Evolutionary conservation across 106 monocot genomes (phyloP).

Genomic region (Xerophyta viscosa): DNA sequence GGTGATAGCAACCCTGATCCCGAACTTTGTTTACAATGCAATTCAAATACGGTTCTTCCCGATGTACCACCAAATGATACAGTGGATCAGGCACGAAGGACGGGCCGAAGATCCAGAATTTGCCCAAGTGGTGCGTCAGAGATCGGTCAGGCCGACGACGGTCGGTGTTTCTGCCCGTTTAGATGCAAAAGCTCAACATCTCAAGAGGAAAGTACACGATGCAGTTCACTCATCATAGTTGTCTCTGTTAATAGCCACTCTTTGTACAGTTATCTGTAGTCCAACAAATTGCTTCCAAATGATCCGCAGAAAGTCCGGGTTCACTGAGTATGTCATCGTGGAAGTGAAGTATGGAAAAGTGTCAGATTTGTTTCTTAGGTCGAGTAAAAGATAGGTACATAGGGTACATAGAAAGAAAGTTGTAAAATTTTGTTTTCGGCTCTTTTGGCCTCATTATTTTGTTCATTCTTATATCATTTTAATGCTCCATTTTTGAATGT

Average conservation of each 20-base stretch:
- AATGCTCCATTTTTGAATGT: too few relatives aligned
- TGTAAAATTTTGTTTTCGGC: too few relatives aligned
- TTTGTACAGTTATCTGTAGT: conserved; percentile 26
- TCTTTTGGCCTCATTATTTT: too few relatives aligned
- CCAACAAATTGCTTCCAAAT: too few relatives aligned
- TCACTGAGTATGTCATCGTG: too few relatives aligned
- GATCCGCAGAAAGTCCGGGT: too few relatives aligned
- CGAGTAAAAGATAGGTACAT: too few relatives aligned
- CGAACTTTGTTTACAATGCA: conserved; percentile 45
- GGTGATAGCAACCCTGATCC: conserved; percentile 59
- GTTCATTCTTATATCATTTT: too few relatives aligned
- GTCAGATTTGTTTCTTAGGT: too few relatives aligned
- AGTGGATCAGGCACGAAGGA: conserved; percentile 68
- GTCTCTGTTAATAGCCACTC: not conserved
- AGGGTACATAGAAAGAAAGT: too few relatives aligned
- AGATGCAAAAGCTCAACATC: conserved; percentile 50
- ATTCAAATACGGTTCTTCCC: conserved; percentile 86
- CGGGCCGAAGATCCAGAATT: conserved; percentile 64
- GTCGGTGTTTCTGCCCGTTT: conserved; percentile 76
- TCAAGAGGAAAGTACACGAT: conserved; percentile 17
- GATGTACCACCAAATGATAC: conserved; percentile 89
- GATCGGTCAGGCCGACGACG: conserved; percentile 59
- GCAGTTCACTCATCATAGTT: conserved; percentile 2
- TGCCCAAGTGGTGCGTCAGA: conserved; percentile 51
- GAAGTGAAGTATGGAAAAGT: too few relatives aligned